These are phyloP conservation scores for Periconia sp. DNA, from an alignment of 2,329 filamentous ascomycete species.

Conservation along the genomic window DNA sequence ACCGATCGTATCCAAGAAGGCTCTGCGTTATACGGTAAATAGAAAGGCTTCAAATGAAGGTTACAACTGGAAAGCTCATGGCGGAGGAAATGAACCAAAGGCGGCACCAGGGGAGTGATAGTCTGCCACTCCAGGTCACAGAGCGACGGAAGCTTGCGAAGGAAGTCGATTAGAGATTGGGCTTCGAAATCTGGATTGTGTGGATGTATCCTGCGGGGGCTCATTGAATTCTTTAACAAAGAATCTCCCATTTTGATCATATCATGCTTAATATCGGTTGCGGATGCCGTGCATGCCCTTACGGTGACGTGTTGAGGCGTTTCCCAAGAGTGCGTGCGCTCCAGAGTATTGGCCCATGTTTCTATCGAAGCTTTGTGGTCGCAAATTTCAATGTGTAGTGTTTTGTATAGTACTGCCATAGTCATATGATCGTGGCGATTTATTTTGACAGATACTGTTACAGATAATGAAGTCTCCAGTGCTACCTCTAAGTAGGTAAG, in stretches of 20 bases:
- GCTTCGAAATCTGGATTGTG: slow-evolving; percentile 3
- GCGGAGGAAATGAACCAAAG: slow-evolving; percentile 4
- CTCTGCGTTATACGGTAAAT: slow-evolving; percentile 1
- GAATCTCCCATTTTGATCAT: too few species aligned
- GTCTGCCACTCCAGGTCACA: slow-evolving; percentile 3
- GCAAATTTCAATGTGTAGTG: slow-evolving; percentile 2
- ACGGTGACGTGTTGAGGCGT: slow-evolving; percentile 3
- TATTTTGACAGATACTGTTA: too few species aligned
- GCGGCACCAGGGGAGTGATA: slow-evolving; percentile 3
- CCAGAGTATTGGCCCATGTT: slow-evolving; percentile 1
- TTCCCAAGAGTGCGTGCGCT: slow-evolving; percentile 4
- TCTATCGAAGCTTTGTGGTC: slow-evolving; percentile 3
- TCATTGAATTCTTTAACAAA: too few species aligned
- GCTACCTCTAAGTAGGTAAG: too few species aligned
- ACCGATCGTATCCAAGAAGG: slow-evolving; percentile 2
- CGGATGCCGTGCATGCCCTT: neutral
- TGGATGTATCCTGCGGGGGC: neutral
- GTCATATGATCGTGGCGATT: neutral
- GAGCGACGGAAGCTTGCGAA: slow-evolving; percentile 5
- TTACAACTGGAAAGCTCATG: slow-evolving; percentile 2
- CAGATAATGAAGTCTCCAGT: too few species aligned
- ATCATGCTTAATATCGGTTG: neutral
- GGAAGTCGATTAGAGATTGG: slow-evolving; percentile 3
- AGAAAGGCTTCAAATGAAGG: slow-evolving; percentile 2
- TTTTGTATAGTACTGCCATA: slow-evolving; percentile 4